phyloP scores from a whole-genome alignment of 768 basidiomycete species.

The Boletus huronensis region DNA sequence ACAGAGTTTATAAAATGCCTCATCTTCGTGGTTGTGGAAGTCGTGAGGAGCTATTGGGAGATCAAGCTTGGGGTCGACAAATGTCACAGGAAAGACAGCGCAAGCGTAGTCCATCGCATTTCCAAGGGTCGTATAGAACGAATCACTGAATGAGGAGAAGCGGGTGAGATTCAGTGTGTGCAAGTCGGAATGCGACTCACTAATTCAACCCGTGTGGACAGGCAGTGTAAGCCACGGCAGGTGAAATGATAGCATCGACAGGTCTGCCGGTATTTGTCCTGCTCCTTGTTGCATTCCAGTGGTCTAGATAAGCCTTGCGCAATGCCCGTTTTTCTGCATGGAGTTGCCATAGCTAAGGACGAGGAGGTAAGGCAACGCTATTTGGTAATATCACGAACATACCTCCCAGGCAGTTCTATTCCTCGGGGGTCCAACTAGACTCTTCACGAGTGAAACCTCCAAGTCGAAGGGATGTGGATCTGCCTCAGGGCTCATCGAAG shows the following conservation, averaged over 20 bases:
- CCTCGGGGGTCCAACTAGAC: constrained; percentile 42
- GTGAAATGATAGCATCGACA: constrained; percentile 50
- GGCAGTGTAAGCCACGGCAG: constrained; percentile 41
- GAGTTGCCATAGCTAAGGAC: constrained; percentile 42
- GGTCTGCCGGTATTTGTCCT: constrained; percentile 47
- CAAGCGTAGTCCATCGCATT: constrained; percentile 47
- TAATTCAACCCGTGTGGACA: constrained; percentile 43
- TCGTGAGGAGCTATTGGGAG: constrained; percentile 31
- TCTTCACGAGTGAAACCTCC: constrained; percentile 42
- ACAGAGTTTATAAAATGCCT: constrained; percentile 45
- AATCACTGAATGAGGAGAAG: constrained; percentile 24
- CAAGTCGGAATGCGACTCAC: constrained; percentile 24
- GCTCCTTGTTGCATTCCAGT: constrained; percentile 44
- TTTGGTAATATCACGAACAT: background rate
- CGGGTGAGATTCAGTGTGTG: constrained; percentile 16
- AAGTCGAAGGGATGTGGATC: constrained; percentile 38
- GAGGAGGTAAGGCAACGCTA: background rate
- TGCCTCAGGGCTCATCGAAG: constrained; percentile 35
- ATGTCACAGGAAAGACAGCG: constrained; percentile 46
- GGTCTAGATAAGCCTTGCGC: constrained; percentile 45
- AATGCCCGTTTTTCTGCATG: constrained; percentile 39
- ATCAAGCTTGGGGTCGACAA: constrained; percentile 43
- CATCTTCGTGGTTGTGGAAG: constrained; percentile 43
- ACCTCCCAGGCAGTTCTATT: constrained; percentile 44
- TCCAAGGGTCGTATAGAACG: constrained; percentile 44